Percentiles rank a stretch among this genome's conserved stretches.
These are phyloP conservation scores for Chrysanthemum makinoi DNA, from an alignment of 129 eudicot genomes.

Conservation along the genomic window DNA sequence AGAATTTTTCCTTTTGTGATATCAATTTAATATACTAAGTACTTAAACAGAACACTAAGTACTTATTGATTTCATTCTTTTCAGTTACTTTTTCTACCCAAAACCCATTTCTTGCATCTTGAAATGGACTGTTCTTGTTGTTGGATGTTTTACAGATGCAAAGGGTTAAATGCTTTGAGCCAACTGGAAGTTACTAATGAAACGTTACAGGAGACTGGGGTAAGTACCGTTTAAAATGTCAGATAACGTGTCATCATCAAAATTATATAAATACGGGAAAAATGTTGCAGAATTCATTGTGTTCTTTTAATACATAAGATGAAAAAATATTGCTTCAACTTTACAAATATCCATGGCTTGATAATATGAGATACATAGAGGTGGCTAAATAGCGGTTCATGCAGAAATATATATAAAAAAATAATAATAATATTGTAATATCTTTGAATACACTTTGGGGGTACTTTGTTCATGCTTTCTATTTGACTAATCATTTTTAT, in stretches of 20 bases:
- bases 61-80: not conserved
- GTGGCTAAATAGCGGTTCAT: not conserved
- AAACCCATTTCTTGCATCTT: not conserved
- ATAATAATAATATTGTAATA: not conserved
- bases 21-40: too few relatives aligned
- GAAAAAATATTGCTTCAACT: not conserved
- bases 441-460: not conserved
- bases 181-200: constrained; percentile 48
- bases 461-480: not conserved
- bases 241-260: not conserved
- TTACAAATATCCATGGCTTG: not conserved
- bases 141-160: constrained; percentile 59
- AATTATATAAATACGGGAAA: not conserved
- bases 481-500: not conserved
- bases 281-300: not conserved
- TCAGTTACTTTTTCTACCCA: not conserved
- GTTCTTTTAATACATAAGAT: not conserved
- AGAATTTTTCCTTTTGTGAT: too few relatives aligned
- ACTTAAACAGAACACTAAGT: too few relatives aligned
- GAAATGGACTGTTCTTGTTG: constrained; percentile 14
- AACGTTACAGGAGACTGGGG: constrained; percentile 42
- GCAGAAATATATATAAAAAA: not conserved
- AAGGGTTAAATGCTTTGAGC: constrained; percentile 58
- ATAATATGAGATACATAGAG: not conserved
- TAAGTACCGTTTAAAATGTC: constrained; percentile 27